Base-by-base conservation (phyloP, 352 stramenopile species). In the Phytophthora citrophthora region DNA sequence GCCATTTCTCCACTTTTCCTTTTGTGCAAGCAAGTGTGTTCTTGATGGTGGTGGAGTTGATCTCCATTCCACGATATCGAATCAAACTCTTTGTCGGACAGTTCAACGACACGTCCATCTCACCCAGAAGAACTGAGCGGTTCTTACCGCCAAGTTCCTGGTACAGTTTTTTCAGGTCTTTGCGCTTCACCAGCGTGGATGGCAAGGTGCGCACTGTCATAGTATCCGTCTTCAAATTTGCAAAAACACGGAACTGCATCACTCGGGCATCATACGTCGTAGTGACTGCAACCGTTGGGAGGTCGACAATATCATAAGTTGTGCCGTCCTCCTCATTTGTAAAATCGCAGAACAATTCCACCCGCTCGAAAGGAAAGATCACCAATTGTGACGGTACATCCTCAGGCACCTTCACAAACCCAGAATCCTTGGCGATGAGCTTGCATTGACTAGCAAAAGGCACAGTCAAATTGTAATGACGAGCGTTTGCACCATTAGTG, bases 1-100 rank as follows among this genome's bases (percentile, higher is more conserved):
- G 66, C 83, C 83, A 92, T 49, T 87, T 87, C 69, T 92, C 83
- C 8, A 90, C 83, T 54, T 84, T 90, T 24, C 83, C 83, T 56
- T 81, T 83, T 4, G 83, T 90, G 56, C 81, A 92, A 39, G 67
- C 53, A 23, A 90, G 61, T 15, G 70, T 81, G 32, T 60, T 79
- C 48, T 70, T 82, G 50, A 78, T 76, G 41, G 69, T 83, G 44
- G 74, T 75, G 9, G 75, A 67, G 60, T 88, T 88, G 47, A 88
- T 76, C 48, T 88, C 61, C 55, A 78, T 63, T 36, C 80, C 61
- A 13, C 76, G 68, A 47, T 89, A 88, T 3, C 49, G 57, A 26
- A 91, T 84, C 65, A 91, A 72, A 12, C 47, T 74, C 43, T 75
- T 71, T 2, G 59, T 58, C 3, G 77, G 75, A 38, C 79, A 91